Base-by-base conservation (phyloP, 2,329 filamentous ascomycete species). In the Dothidotthia symphoricarpi region DNA sequence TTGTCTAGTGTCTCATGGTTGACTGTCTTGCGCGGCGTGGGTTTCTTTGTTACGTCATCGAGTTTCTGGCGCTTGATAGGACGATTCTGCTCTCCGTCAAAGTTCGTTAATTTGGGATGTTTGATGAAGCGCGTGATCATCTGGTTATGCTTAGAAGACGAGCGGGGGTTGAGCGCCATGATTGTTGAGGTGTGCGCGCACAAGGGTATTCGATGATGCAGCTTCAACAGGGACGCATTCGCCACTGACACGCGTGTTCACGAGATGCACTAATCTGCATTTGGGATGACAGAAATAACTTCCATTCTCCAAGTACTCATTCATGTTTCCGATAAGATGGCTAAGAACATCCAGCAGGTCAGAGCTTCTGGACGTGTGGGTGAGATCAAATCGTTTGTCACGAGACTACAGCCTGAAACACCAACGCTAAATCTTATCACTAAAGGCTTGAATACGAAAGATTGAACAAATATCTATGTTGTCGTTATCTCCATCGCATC, bases 61-160 rank as follows among this genome's bases (percentile, higher is more conserved):
- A 57, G 47, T 37, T 64, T 63, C 47, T 67, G 71, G 26, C 72
- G 66, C 53, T 75, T 75, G 12, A 63, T 36, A 7, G 69, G 66
- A 10, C 65, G 65, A 28, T 67, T 63, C 26, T 65, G 57, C 15
- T 65, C 58, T 40, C 61, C 62, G 39, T 70, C 59, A 45, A 66
- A 70, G 19, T 70, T 69, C 8, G 69, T 72, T 8, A 70, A 71
- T 51, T 69, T 69, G 2, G 70, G 64, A 38, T 72, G 70, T 16
- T 67, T 64, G 12, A 71, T 64, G 19, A 63, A 64, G 30, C 59
- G 57, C n/a, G 69, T 69, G 24, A 70, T 64, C 71, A 75, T 75
- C 26, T 65, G 64, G 55, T 74, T 74, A 47, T 74, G 69, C 43
- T 70, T 69, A 4, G 70, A 70, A 26, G 67, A 55, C 36, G 60